phyloP scores from a whole-genome alignment of 768 basidiomycete species.

The Xanthoconium stramineum region DNA sequence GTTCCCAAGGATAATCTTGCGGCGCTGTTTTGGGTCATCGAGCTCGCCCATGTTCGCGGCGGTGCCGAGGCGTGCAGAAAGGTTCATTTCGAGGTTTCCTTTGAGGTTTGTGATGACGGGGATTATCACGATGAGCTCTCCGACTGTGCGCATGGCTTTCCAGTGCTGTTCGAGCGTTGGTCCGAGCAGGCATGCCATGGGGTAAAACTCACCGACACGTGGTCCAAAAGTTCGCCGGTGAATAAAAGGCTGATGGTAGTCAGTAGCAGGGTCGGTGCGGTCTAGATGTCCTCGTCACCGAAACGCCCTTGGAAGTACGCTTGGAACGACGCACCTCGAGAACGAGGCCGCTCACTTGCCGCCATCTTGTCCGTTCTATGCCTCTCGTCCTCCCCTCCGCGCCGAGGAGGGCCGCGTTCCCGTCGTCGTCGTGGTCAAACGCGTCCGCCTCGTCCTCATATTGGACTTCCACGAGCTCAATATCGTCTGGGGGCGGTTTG shows the following conservation, averaged over 20 bases:
- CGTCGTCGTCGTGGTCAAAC: constrained; percentile 31
- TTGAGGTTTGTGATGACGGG: constrained; percentile 94
- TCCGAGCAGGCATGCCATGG: not conserved
- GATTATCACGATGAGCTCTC: constrained; percentile 96
- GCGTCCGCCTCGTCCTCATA: not conserved
- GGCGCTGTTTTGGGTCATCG: constrained; percentile 62
- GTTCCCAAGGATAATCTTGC: constrained; percentile 74
- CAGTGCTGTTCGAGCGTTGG: constrained; percentile 55
- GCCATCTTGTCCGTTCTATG: constrained; percentile 41
- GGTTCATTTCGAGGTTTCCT: constrained; percentile 99
- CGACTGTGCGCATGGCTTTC: constrained; percentile 83
- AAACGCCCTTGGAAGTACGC: not conserved
- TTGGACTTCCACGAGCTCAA: not conserved
- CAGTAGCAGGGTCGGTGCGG: constrained; percentile 81
- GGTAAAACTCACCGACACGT: constrained; percentile 63
- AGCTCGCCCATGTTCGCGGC: constrained; percentile 93
- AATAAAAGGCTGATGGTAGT: constrained; percentile 82
- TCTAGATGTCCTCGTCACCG: constrained; percentile 43
- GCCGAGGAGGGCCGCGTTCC: constrained; percentile 44
- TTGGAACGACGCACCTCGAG: constrained; percentile 53
- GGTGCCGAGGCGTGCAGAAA: constrained; percentile 92
- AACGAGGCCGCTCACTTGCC: constrained; percentile 58
- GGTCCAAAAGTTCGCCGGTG: constrained; percentile 86
- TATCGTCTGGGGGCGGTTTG: not conserved
- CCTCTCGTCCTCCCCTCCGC: constrained; percentile 29